Evolutionary conservation across 202 grass and related monocot species (phyloP).

Genomic region (Zoysia matrella): DNA sequence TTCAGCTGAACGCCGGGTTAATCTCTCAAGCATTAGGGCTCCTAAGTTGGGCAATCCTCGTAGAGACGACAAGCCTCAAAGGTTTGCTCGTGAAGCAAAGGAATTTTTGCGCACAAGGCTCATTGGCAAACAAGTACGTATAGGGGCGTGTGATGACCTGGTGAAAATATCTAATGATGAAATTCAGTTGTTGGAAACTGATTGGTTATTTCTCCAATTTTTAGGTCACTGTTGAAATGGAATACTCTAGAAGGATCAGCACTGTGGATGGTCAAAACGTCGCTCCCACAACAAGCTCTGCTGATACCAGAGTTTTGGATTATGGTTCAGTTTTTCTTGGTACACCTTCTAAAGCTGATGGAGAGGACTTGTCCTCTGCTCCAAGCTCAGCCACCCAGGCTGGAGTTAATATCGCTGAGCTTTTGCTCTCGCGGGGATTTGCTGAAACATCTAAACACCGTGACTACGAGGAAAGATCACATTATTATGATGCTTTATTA

Average conservation of each 20-base stretch:
- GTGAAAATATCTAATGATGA: too few species aligned
- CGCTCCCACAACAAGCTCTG: conserved; percentile 14
- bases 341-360: conserved; percentile 46
- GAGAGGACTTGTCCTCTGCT: conserved; percentile 44
- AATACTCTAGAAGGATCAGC: conserved; percentile 78
- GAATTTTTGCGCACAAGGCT: conserved; percentile 83
- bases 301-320: conserved; percentile 73
- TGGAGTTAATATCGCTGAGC: conserved; percentile 70
- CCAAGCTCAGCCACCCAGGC: conserved; percentile 9
- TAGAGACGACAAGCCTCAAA: conserved; percentile 48
- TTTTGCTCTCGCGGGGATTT: conserved; percentile 77
- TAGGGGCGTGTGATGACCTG: too few species aligned
- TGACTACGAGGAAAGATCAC: conserved; percentile 86
- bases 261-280: conserved; percentile 46
- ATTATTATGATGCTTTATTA: conserved; percentile 76
- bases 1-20: conserved; percentile 62
- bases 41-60: conserved; percentile 66
- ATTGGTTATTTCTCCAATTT: conserved; percentile 1
- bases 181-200: neutral
- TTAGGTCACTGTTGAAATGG: conserved; percentile 83
- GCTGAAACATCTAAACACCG: conserved; percentile 64
- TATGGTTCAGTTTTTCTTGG: conserved; percentile 74
- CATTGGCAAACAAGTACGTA: conserved; percentile 71
- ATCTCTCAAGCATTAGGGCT: conserved; percentile 86
- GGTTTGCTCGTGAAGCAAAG: conserved; percentile 75